Evolutionary conservation across 2,329 filamentous ascomycete genomes (phyloP).

Genomic region (Dactylellina leptospora): DNA sequence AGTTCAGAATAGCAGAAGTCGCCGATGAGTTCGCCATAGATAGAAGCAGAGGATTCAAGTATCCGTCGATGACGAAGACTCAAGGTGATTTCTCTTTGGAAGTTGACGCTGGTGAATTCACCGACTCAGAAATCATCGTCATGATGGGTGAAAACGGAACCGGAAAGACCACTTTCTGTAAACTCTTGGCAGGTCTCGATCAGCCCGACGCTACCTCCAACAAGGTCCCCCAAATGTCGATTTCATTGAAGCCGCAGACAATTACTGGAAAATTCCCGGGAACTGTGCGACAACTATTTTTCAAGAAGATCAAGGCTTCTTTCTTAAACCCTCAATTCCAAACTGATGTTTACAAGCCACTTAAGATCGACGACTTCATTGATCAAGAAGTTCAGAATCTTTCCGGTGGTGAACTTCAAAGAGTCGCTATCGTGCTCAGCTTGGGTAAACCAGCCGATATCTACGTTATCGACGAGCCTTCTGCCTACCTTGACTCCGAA

Average conservation of each 20-base stretch:
- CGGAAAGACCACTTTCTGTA: constrained; percentile 98
- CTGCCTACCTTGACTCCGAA: constrained; percentile 96
- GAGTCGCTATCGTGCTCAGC: constrained; percentile 97
- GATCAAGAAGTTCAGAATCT: constrained; percentile 99
- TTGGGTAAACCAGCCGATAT: constrained; percentile 96
- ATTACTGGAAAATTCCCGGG: constrained; percentile 98
- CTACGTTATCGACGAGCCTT: constrained; percentile 97
- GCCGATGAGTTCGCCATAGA: constrained; percentile 87
- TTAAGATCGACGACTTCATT: constrained; percentile 98
- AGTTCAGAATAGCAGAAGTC: constrained; percentile 91
- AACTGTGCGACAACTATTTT: constrained; percentile 96
- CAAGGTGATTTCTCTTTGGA: constrained; percentile 85
- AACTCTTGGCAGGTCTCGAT: constrained; percentile 88
- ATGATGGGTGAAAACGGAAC: constrained; percentile 99
- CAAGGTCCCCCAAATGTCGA: constrained; percentile 90
- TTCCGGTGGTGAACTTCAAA: constrained; percentile 98
- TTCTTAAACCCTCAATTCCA: constrained; percentile 98
- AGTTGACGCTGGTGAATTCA: constrained; percentile 86
- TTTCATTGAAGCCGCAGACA: constrained; percentile 99
- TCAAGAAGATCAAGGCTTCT: constrained; percentile 98
- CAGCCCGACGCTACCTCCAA: constrained; percentile 80
- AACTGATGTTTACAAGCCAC: constrained; percentile 99
- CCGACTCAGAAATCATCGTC: constrained; percentile 97
- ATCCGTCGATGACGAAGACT: constrained; percentile 92
- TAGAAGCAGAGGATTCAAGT: constrained; percentile 83